Percentiles rank a stretch among this genome's conserved stretches.
Conservation (phyloP, 2,329 filamentous ascomycete genomes). For the Aspergillus japonicus region DNA sequence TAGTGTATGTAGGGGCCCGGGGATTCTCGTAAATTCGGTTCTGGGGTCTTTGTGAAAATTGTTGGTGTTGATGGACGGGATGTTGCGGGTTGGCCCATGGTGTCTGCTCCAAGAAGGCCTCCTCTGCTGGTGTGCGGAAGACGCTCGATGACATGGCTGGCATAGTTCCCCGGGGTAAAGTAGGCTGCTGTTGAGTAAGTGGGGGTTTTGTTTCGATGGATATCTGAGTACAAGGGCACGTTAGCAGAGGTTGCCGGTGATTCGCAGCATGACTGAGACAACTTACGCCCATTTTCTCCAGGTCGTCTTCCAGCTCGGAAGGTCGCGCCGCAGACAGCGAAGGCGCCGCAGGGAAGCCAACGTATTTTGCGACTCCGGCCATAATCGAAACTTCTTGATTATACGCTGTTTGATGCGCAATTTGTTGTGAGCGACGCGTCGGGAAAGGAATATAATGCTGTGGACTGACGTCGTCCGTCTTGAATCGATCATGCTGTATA, state of each 20-base stretch:
- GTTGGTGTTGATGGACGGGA: conserved; percentile 60
- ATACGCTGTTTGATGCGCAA: conserved; percentile 84
- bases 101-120: conserved; percentile 84
- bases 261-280: neutral
- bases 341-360: conserved; percentile 95
- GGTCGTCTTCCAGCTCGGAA: conserved; percentile 78
- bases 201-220: conserved; percentile 28
- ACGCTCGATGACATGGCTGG: conserved; percentile 35
- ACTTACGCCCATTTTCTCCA: conserved; percentile 85
- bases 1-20: conserved; percentile 38
- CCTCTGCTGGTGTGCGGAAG: conserved; percentile 61
- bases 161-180: conserved; percentile 30
- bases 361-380: conserved; percentile 87
- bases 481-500: conserved; percentile 83
- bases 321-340: conserved; percentile 70
- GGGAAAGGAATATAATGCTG: conserved; percentile 83
- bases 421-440: conserved; percentile 70
- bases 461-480: conserved; percentile 71
- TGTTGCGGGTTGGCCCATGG: conserved; percentile 91
- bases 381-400: conserved; percentile 92
- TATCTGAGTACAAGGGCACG: conserved; percentile 23
- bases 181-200: conserved; percentile 26
- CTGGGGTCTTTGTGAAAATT: conserved; percentile 39
- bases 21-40: conserved; percentile 34
- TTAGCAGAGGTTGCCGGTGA: neutral